Conservation (phyloP, 2,329 filamentous ascomycete genomes). For the Paraconiothyrium brasiliense region DNA sequence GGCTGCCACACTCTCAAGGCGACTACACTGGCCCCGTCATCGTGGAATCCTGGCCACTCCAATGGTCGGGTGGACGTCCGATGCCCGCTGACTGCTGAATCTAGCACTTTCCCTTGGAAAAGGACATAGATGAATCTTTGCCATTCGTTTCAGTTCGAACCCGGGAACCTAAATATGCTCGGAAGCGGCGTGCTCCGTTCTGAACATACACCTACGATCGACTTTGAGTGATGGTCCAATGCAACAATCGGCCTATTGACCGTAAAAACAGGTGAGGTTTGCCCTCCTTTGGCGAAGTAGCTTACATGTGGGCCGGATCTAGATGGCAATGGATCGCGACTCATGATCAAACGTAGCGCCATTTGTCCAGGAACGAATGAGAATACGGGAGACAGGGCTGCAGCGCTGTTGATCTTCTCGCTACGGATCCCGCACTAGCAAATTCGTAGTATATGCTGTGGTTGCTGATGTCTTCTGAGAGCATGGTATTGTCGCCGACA, state of each 20-base stretch:
- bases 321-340: neutral
- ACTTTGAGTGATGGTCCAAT: neutral
- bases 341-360: constrained; percentile 2
- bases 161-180: neutral
- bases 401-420: neutral
- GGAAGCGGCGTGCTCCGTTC: neutral
- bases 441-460: constrained; percentile 2
- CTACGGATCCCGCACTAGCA: neutral
- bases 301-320: too few species aligned
- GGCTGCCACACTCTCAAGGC: neutral
- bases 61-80: neutral
- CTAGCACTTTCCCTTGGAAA: neutral
- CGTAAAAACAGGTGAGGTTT: neutral
- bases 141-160: neutral
- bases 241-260: constrained; percentile 5
- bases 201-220: neutral
- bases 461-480: constrained; percentile 10
- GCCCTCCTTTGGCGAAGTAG: neutral
- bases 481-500: constrained; percentile 30
- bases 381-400: constrained; percentile 6
- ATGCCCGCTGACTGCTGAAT: neutral
- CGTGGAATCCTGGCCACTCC: neutral
- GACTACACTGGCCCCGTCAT: neutral
- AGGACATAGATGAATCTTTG: neutral
- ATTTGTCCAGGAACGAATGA: constrained; percentile 4